Evolutionary conservation across 352 stramenopile genomes (phyloP), one percentile per base, ranked within the genome.

Genomic region (Aphanomyces invadans): DNA sequence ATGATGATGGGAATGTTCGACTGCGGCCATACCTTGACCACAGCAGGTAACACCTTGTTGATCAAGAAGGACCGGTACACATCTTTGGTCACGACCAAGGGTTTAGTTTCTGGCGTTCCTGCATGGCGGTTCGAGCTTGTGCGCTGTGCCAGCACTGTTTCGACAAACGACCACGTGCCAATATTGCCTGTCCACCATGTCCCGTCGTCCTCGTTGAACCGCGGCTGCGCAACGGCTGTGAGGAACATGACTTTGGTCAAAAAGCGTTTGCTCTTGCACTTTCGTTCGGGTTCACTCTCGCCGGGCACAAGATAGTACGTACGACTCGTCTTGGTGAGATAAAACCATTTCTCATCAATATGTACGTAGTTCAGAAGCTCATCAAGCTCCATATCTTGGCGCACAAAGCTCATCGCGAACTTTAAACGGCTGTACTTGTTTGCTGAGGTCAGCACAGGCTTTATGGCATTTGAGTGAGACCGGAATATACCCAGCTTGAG

Each of bases 191-290:
- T 62, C 65, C 77, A 82, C 46, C 70, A 73, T 12, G 60, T 54
- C 15, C 68, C 70, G 48, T 65, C 75, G 9, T 71, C 57, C 1
- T 55, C 60, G 44, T 79, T 71, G 69, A 69, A 82, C 26, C 79
- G 75, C 19, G 75, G 75, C 11, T 73, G 55, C 10, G 75, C 73
- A 44, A 82, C 71, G 2, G 75, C 75, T 3, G 65, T 68, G 52
- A 82, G 73, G 51, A 74, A 78, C 75, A 82, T 82, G n/a, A 82
- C 68, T 38, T 73, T 74, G n/a, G 61, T 71, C 36, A 65, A 49
- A 31, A 66, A 65, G 7, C 68, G 49, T 51, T 65, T 66, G 61
- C 53, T 72, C 1, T 45, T 52, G 15, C 31, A 53, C 42, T 28
- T 59, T 21, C 60, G 59, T 25, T 59, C 29, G 1, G 67, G 67